Base-by-base conservation (phyloP, 2,329 filamentous ascomycete species). In the Immersiporthe knoxdaviesiana region DNA sequence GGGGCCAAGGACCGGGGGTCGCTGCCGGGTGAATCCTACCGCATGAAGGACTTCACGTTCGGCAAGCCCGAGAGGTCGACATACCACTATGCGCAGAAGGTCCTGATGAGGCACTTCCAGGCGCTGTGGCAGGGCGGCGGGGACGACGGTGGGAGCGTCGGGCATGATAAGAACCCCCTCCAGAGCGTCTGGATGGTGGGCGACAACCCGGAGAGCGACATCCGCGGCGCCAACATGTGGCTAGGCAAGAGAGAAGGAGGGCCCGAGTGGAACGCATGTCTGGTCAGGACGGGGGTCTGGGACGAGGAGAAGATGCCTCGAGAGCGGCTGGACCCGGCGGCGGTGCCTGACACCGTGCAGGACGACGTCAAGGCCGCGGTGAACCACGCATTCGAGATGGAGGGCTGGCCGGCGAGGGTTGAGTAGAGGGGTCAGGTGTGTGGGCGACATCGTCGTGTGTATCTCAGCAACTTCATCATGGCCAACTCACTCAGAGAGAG, bases 101-200 rank as follows among this genome's bases (percentile, higher is more conserved):
- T 92, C 65, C 83, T 98, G 65, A 81, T 88, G 66, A 80, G 81
- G 69, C 89, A 92, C 77, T 30, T 54, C 61, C 32, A 21, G 4
- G 39, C 41, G 24, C 56, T 65, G 66, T 84, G 91, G 27, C 79
- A 83, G 30, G 32, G 12, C 41, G 37, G 21, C n/a, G 24, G 44
- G 24, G 32, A 41, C 24, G 54, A 58, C 50, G 21, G 47, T 14
- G 30, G 27, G n/a, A n/a, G n/a, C 7, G 24, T 6, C 11, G 12
- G 24, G 52, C 50, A 54, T 27, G 52, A 24, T 5, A 7, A n/a
- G n/a, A n/a, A 3, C 24, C 52, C 24, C 52, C 79, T 97, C 67
- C 84, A 85, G 75, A 87, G 85, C 58, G 94, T 98, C 14, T 98
- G 97, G 80, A 98, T 98, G 95, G 88, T 98, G 56, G 96, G 96